Conservation (phyloP, 2,329 filamentous ascomycete species). For the Trichoderma harzianum region DNA sequence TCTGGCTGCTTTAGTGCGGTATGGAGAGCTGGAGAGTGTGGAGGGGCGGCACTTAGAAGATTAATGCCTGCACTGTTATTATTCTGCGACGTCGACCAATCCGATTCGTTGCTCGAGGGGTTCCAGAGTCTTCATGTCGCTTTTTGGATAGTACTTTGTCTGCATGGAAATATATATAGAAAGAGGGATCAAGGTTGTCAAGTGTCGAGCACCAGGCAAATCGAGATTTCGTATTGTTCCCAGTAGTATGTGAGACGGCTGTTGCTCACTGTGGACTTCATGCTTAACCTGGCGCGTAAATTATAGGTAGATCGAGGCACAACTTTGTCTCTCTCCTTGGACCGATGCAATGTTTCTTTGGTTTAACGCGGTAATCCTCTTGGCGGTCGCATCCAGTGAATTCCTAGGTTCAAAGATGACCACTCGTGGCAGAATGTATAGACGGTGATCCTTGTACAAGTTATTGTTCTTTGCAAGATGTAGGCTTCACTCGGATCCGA, state of each 20-base stretch:
- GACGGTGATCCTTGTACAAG: background rate
- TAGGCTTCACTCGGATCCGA: background rate
- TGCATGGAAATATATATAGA: too few relatives aligned
- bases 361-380: background rate
- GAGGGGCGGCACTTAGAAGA: background rate
- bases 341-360: background rate
- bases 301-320: background rate
- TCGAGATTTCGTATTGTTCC: background rate
- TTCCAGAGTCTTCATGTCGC: background rate
- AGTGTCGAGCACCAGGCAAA: background rate
- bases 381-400: background rate
- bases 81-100: background rate
- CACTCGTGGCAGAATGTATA: background rate
- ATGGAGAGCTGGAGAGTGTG: background rate
- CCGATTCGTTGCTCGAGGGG: background rate
- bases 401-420: background rate
- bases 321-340: background rate
- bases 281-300: background rate
- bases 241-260: background rate
- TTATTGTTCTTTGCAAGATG: background rate
- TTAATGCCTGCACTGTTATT: background rate
- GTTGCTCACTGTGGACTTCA: background rate
- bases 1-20: slow-evolving; percentile 7
- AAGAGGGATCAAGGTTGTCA: background rate
- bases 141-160: background rate